phyloP scores from a whole-genome alignment of 2,329 filamentous ascomycete species.

The Colletotrichum sp. region DNA sequence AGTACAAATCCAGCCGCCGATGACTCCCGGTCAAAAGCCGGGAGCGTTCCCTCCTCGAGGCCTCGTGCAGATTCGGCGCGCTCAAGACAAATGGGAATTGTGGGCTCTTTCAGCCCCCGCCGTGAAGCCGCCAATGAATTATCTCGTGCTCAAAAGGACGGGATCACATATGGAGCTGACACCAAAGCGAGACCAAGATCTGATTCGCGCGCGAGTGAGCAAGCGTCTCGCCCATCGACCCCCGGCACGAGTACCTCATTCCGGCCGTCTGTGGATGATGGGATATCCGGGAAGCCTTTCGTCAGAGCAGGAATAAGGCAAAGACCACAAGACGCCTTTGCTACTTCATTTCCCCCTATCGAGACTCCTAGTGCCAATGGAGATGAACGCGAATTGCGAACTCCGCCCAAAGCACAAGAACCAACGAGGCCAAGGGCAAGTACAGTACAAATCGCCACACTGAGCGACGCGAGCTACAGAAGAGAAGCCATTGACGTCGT shows the following conservation, averaged over 20 bases:
- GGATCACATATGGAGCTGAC: neutral
- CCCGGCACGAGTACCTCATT: neutral
- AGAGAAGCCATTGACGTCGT: conserved; percentile 64
- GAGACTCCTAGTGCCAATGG: neutral
- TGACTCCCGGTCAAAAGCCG: neutral
- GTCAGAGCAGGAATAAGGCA: conserved; percentile 45
- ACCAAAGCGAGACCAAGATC: neutral
- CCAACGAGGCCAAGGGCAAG: neutral
- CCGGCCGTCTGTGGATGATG: conserved; percentile 42
- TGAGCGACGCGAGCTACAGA: neutral
- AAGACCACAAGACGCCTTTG: conserved; percentile 14
- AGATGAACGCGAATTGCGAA: neutral
- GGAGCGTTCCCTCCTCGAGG: neutral
- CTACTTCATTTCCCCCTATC: conserved; percentile 21
- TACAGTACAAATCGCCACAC: neutral
- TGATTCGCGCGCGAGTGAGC: conserved; percentile 14
- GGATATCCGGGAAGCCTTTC: conserved; percentile 61
- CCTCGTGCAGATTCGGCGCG: conserved; percentile 13
- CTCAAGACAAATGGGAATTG: conserved; percentile 15
- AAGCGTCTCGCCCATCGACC: conserved; percentile 11
- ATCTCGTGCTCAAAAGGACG: neutral
- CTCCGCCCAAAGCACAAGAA: neutral
- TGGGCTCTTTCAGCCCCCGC: conserved; percentile 15
- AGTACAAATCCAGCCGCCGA: neutral
- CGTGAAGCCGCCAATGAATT: conserved; percentile 2